These are phyloP conservation scores for Cymodocea nodosa DNA, from an alignment of 116 monocot species.

Conservation along the genomic window DNA sequence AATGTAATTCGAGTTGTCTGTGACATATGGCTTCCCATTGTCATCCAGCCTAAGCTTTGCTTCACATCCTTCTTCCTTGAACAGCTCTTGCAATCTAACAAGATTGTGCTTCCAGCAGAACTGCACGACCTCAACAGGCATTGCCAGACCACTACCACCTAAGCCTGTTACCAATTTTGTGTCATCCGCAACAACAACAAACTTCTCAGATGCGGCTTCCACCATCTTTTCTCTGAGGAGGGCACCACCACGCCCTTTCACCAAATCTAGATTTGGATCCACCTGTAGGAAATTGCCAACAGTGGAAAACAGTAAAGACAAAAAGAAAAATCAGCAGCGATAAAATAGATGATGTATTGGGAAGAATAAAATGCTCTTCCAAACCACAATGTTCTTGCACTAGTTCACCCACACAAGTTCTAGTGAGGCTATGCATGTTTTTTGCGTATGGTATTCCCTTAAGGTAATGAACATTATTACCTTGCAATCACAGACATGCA, in stretches of 20 bases:
- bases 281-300: conserved; percentile 26
- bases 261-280: conserved; percentile 73
- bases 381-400: no score
- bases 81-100: conserved; percentile 69
- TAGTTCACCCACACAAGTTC: no score
- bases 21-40: conserved; percentile 73
- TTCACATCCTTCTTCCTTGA: conserved; percentile 73
- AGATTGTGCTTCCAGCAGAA: conserved; percentile 95
- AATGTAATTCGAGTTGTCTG: conserved; percentile 91
- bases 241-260: conserved; percentile 92
- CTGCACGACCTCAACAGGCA: conserved; percentile 97
- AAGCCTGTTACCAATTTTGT: conserved; percentile 83
- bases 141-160: conserved; percentile 86
- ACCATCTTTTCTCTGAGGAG: conserved; percentile 98
- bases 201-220: conserved; percentile 88
- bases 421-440: no score
- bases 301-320: not conserved
- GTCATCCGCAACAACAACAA: conserved; percentile 84
- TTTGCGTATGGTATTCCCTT: no score
- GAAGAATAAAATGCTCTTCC: no score
- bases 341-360: no score
- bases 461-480: no score
- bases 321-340: no score
- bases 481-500: no score
- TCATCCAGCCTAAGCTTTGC: conserved; percentile 74